Evolutionary conservation across 306 rosid species (phyloP), one percentile per base, ranked within the genome.

Genomic region (Styphnolobium japonicum): DNA sequence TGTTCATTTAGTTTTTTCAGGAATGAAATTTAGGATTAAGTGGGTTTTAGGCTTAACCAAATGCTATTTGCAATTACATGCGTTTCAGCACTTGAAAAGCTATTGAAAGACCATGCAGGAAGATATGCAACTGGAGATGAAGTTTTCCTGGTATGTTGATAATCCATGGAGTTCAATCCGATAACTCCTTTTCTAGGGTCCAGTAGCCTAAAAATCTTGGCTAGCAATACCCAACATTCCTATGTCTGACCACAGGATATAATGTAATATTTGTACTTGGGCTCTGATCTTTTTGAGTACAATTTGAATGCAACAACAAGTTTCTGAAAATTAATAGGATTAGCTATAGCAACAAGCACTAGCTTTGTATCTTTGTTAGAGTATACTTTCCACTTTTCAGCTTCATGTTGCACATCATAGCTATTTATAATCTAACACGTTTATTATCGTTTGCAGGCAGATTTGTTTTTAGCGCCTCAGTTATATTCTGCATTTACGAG

Each of bases 381-480:
- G 36, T 70, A 65, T 55, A 15, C 51, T 18, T 81, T 66, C 40
- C 18, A 15, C 51, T 18, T 81, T 66, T 49, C 18, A 14, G 16
- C 36, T 42, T 60, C 68, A n/a, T 60, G 73, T 52, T 52, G 70
- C 37, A 61, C 25, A 57, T 52, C 60, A 0, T 67, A 63, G 27
- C 68, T 61, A 23, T 27, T 29, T 55, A 34, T 34, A 82, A 7
- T 64, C 42, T 65, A 74, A 85, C 67, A 55, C 15, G 2, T 43
- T 76, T 53, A 51, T 85, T 73, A 71, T 79, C 71, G n/a, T 86
- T 85, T 91, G 79, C 95, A 94, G 98, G 97, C 98, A 4, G 98
- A 92, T 78, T 2, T 94, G 75, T 94, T 94, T 85, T 60, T 94
- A 79, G 98, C 97, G 1, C 94, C 98, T 43, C 98, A 94, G 87